phyloP scores from a whole-genome alignment of 148 eudicot species.

The Gaultheria prostrata region DNA sequence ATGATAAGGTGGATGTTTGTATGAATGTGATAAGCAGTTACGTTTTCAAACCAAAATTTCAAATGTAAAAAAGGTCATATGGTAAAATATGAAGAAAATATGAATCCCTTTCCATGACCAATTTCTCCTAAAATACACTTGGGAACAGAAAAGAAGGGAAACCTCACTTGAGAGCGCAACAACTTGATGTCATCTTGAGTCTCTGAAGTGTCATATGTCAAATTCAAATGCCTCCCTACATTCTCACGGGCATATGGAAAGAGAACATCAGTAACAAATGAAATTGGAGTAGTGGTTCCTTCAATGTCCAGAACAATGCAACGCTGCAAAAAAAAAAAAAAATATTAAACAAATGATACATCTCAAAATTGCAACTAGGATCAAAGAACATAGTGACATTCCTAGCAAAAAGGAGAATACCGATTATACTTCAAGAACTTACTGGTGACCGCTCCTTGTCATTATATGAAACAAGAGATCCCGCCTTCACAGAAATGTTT shows the following conservation, averaged over 20 bases:
- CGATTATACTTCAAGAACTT: conserved; percentile 19
- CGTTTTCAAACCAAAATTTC: background rate
- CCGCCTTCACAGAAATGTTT: conserved; percentile 25
- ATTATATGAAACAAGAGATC: conserved; percentile 16
- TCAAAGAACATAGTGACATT: background rate
- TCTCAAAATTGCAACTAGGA: background rate
- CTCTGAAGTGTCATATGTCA: conserved; percentile 72
- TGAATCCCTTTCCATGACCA: background rate
- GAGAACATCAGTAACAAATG: conserved; percentile 91
- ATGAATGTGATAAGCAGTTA: background rate
- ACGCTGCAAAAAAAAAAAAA: conserved; percentile 51
- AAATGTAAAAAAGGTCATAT: background rate
- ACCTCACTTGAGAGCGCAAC: conserved; percentile 72
- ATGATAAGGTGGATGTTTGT: background rate
- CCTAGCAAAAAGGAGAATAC: background rate
- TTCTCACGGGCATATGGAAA: conserved; percentile 92
- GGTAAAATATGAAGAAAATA: conserved; percentile 5
- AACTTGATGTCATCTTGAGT: conserved; percentile 89
- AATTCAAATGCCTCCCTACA: conserved; percentile 84
- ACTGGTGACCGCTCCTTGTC: conserved; percentile 34
- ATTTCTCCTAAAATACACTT: background rate
- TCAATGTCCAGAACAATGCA: conserved; percentile 98
- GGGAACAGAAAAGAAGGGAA: background rate
- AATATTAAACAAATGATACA: background rate
- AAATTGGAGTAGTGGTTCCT: conserved; percentile 96